A percentile compares a stretch with the other conserved stretches of the same genome.
phyloP scores from a whole-genome alignment of 2,329 filamentous ascomycete species.

The Neofusicoccum cordaticola region DNA sequence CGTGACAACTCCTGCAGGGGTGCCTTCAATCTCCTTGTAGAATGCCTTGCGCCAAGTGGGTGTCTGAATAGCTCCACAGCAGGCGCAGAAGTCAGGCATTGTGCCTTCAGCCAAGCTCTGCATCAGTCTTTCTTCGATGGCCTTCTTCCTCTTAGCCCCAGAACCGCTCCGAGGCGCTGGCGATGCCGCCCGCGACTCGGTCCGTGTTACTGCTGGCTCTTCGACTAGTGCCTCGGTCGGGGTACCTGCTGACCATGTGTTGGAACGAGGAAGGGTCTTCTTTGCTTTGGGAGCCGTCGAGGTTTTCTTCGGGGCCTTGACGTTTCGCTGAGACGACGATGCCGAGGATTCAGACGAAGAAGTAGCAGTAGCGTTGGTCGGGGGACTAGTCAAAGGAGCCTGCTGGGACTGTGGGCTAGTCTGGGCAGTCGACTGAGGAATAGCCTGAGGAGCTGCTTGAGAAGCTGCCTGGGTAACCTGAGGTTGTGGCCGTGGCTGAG shows the following conservation, averaged over 20 bases:
- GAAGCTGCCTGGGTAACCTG: too few species aligned
- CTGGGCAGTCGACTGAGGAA: background rate
- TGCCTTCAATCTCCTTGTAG: conserved; percentile 57
- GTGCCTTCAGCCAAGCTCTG: conserved; percentile 70
- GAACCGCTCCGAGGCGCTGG: conserved; percentile 42
- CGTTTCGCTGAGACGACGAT: background rate
- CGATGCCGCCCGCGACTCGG: conserved; percentile 4
- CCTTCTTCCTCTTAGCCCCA: conserved; percentile 65
- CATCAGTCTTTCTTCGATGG: conserved; percentile 56
- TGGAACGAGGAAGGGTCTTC: conserved; percentile 31
- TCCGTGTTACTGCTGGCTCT: background rate
- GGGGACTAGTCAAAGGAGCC: background rate
- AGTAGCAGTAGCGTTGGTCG: background rate
- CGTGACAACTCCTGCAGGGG: conserved; percentile 67
- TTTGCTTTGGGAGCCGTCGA: conserved; percentile 26
- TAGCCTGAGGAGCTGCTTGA: background rate
- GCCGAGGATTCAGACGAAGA: background rate
- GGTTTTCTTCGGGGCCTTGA: conserved; percentile 13
- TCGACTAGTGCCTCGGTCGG: conserved; percentile 31
- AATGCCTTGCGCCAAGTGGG: conserved; percentile 92
- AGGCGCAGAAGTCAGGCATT: conserved; percentile 83
- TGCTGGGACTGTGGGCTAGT: background rate
- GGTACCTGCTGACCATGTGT: conserved; percentile 36
- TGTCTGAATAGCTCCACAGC: conserved; percentile 93
- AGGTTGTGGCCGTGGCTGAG: background rate